These are phyloP conservation scores for Quillaja saponaria DNA, from an alignment of 306 rosid species.

Conservation along the genomic window DNA sequence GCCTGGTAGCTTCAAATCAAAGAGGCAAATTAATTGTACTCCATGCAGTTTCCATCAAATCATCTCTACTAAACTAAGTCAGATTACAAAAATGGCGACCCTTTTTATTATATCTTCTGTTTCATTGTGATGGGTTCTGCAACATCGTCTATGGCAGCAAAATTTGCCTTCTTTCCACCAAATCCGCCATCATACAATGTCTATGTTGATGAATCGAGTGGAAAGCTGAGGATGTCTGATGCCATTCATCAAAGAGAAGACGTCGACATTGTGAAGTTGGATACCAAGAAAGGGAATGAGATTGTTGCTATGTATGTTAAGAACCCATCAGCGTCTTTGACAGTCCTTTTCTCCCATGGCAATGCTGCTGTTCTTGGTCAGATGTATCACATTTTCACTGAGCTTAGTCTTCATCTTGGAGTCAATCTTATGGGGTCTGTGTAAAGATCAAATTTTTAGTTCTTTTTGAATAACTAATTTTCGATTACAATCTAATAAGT, in stretches of 20 bases:
- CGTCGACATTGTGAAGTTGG: conserved; percentile 56
- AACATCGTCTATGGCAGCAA: conserved; percentile 72
- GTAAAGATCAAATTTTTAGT: not conserved
- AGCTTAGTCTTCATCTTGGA: conserved; percentile 64
- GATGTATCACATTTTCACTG: conserved; percentile 56
- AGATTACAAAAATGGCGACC: not conserved
- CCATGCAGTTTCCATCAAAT: conserved; percentile 29
- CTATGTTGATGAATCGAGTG: conserved; percentile 37
- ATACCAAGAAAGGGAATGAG: conserved; percentile 61
- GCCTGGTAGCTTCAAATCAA: conserved; percentile 5
- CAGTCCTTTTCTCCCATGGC: conserved; percentile 70
- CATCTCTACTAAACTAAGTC: not conserved
- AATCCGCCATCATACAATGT: conserved; percentile 53
- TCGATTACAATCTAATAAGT: too few species aligned
- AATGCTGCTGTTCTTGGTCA: conserved; percentile 82
- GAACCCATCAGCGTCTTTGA: conserved; percentile 57
- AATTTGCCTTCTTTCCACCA: conserved; percentile 67
- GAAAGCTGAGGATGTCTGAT: conserved; percentile 52
- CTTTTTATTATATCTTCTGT: not conserved
- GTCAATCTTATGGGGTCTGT: conserved; percentile 74
- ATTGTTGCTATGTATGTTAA: conserved; percentile 60
- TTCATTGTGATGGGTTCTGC: conserved; percentile 53
- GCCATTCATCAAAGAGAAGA: conserved; percentile 49
- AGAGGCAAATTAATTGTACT: conserved; percentile 9
- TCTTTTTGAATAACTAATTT: not conserved